Conservation (phyloP, 148 eudicot genomes). For the Nepenthes gracilis region DNA sequence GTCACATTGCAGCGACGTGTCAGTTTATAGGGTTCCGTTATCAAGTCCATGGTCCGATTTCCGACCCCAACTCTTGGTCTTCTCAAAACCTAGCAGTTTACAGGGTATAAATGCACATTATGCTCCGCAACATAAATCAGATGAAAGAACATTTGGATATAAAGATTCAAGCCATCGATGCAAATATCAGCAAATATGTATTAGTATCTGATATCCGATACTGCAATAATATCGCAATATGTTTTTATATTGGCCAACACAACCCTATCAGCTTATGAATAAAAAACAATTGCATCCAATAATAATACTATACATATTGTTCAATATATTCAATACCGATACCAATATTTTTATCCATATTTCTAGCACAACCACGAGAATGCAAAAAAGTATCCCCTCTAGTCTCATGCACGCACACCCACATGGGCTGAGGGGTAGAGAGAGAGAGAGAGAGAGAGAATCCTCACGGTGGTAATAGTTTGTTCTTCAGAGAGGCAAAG, state of each 20-base stretch:
- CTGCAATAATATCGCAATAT: no score
- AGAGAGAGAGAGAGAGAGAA: neutral
- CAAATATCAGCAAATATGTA: neutral
- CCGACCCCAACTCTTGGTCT: constrained; percentile 47
- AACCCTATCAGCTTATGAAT: no score
- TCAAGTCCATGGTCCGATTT: constrained; percentile 35
- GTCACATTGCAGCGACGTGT: constrained; percentile 76
- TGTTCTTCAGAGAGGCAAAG: constrained; percentile 67
- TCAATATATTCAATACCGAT: no score
- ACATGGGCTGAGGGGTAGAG: neutral
- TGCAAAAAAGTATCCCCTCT: no score
- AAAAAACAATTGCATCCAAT: no score
- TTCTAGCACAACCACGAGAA: no score
- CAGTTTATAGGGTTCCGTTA: constrained; percentile 54
- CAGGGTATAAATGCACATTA: neutral
- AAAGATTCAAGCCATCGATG: no score
- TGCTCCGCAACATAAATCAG: neutral
- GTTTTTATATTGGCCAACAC: no score
- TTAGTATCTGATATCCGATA: neutral
- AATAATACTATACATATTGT: no score
- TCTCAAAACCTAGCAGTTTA: constrained; percentile 25
- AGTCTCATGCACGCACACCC: no score
- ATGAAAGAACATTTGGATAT: neutral
- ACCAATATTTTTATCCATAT: no score
- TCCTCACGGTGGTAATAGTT: constrained; percentile 40